Conservation (phyloP, 2,329 filamentous ascomycete species). For the Curvularia sp. region DNA sequence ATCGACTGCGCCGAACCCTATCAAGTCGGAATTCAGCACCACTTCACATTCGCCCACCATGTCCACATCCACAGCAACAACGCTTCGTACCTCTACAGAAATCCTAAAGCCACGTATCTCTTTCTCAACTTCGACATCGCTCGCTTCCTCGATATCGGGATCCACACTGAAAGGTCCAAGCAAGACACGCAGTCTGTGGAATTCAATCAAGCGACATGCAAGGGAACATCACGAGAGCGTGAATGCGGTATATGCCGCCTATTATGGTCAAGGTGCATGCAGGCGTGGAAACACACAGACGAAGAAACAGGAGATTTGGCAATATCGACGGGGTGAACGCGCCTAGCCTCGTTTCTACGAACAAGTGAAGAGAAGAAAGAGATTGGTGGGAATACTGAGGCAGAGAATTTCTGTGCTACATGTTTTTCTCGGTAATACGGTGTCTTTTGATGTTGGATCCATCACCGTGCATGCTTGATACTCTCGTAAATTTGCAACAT, state of each 20-base stretch:
- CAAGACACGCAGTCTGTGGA: conserved; percentile 22
- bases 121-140: conserved; percentile 10
- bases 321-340: conserved; percentile 23
- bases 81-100: conserved; percentile 30
- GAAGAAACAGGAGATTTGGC: conserved; percentile 25
- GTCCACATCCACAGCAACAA: conserved; percentile 25
- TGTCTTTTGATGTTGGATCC: neutral
- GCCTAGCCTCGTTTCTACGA: neutral
- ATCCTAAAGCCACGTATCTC: conserved; percentile 18
- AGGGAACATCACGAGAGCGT: conserved; percentile 34
- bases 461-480: neutral
- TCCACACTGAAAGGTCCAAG: conserved; percentile 5
- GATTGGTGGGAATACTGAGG: neutral
- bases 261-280: conserved; percentile 28
- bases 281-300: neutral
- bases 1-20: neutral
- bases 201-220: conserved; percentile 26
- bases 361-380: neutral
- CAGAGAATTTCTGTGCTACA: no score
- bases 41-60: conserved; percentile 4
- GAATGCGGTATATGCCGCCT: conserved; percentile 29
- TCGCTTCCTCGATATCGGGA: conserved; percentile 4
- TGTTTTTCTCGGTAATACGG: neutral
- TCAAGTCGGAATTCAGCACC: neutral
- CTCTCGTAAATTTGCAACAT: neutral